These are phyloP conservation scores for Curvularia spicifera DNA, from an alignment of 2,329 filamentous ascomycete species.

Conservation along the genomic window DNA sequence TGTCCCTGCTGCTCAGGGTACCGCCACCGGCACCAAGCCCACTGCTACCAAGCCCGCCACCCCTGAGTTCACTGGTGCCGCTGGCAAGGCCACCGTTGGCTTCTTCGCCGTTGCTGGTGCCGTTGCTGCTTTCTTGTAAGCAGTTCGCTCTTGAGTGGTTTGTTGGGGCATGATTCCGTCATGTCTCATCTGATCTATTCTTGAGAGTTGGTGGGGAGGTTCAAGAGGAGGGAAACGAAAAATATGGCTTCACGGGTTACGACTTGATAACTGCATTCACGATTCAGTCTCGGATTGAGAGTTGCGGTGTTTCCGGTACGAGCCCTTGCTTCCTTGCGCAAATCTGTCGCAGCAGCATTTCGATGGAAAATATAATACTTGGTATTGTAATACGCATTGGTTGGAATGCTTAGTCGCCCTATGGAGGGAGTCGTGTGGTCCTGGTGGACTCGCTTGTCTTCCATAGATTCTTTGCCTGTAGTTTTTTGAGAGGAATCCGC, in stretches of 20 bases:
- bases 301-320: constrained; percentile 39
- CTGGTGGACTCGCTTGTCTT: constrained; percentile 40
- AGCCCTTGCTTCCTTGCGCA: constrained; percentile 33
- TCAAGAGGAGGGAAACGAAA: constrained; percentile 25
- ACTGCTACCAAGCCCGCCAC: constrained; percentile 36
- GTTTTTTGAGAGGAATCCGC: constrained; percentile 30
- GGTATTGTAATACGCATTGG: constrained; percentile 43
- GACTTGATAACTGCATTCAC: constrained; percentile 43
- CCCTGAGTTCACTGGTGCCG: constrained; percentile 59
- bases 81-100: constrained; percentile 59
- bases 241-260: constrained; percentile 40
- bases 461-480: constrained; percentile 36
- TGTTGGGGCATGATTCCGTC: constrained; percentile 9
- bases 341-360: constrained; percentile 40
- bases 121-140: constrained; percentile 52
- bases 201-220: constrained; percentile 16
- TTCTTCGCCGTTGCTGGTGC: constrained; percentile 61
- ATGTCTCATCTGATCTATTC: constrained; percentile 15
- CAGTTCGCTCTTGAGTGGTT: constrained; percentile 27
- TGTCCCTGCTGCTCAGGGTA: constrained; percentile 29
- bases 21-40: constrained; percentile 35
- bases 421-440: constrained; percentile 47
- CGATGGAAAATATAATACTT: constrained; percentile 43
- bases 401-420: constrained; percentile 39
- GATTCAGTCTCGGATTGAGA: constrained; percentile 45